Percentiles rank a stretch among this genome's conserved stretches.
Evolutionary conservation across 2,329 filamentous ascomycete species (phyloP).

Genomic region (Fusarium haematococcum): DNA sequence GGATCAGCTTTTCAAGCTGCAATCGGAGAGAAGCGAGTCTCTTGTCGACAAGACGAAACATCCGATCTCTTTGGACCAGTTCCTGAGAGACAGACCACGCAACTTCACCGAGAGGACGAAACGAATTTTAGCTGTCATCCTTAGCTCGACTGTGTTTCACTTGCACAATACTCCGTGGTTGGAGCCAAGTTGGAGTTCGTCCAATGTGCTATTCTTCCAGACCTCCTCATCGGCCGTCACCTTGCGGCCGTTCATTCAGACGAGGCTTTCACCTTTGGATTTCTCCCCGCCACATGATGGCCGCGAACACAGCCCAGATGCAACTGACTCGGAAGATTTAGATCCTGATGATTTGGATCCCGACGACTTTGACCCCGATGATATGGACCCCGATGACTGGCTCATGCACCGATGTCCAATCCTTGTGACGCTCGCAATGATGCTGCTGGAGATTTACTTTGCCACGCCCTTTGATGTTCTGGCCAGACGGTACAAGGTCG

Average conservation of each 20-base stretch:
- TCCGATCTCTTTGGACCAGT: constrained; percentile 2
- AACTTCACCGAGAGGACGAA: constrained; percentile 22
- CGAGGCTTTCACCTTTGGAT: neutral
- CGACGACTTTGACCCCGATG: neutral
- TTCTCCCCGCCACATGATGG: neutral
- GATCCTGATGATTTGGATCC: constrained; percentile 16
- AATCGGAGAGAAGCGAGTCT: constrained; percentile 5
- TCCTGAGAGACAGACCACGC: neutral
- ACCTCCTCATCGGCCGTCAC: neutral
- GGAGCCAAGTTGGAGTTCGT: constrained; percentile 11
- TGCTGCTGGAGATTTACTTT: constrained; percentile 21
- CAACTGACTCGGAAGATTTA: neutral
- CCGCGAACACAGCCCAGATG: neutral
- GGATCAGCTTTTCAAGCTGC: constrained; percentile 13
- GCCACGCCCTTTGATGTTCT: constrained; percentile 6
- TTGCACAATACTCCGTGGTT: constrained; percentile 16
- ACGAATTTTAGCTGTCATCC: constrained; percentile 17
- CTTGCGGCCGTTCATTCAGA: constrained; percentile 10
- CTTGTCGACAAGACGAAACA: neutral
- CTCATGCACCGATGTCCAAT: constrained; percentile 5
- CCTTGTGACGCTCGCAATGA: constrained; percentile 10
- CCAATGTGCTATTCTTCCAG: constrained; percentile 5
- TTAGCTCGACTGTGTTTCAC: constrained; percentile 15
- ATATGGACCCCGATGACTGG: neutral
- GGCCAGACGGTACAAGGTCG: neutral